A percentile compares a stretch with the other conserved stretches of the same genome.
Evolutionary conservation across 164 flowering plant genomes (phyloP).

Genomic region (Stephania japonica): DNA sequence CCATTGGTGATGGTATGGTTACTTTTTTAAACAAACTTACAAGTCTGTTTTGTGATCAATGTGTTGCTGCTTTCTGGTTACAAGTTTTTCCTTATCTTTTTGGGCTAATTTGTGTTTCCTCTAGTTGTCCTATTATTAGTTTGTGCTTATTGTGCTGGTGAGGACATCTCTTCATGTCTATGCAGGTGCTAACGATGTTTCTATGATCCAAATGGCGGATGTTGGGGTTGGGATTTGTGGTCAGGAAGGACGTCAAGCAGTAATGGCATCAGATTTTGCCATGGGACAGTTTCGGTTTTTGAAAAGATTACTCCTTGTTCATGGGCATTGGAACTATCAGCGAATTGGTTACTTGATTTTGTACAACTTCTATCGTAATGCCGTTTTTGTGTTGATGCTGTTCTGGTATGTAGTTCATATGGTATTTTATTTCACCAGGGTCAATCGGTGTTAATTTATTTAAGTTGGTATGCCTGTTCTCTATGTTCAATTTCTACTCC

Average conservation of each 20-base stretch:
- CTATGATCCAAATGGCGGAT: slow-evolving; percentile 99
- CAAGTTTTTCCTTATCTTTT: background rate
- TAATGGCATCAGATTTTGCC: slow-evolving; percentile 97
- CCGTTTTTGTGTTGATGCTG: slow-evolving; percentile 87
- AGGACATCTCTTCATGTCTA: background rate
- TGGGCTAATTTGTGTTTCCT: background rate
- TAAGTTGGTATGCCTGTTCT: background rate
- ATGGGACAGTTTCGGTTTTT: slow-evolving; percentile 92
- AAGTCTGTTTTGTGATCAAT: background rate
- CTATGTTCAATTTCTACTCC: background rate
- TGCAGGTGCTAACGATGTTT: slow-evolving; percentile 93
- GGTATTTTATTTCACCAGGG: background rate
- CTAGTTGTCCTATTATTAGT: background rate
- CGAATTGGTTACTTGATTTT: slow-evolving; percentile 79
- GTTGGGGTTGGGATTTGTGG: slow-evolving; percentile 96
- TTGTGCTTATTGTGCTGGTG: background rate
- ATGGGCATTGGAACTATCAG: slow-evolving; percentile 95
- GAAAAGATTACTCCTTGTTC: slow-evolving; percentile 78
- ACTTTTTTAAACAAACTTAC: background rate
- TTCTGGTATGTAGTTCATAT: slow-evolving; percentile 59
- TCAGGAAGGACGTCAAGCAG: slow-evolving; percentile 97
- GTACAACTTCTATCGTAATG: slow-evolving; percentile 92
- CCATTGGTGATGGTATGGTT: slow-evolving; percentile 80
- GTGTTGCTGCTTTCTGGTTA: background rate
- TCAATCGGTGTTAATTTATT: background rate